Evolutionary conservation across 768 basidiomycete genomes (phyloP), one percentile per base, ranked within the genome.

Genomic region (Hysterangium stoloniferum): DNA sequence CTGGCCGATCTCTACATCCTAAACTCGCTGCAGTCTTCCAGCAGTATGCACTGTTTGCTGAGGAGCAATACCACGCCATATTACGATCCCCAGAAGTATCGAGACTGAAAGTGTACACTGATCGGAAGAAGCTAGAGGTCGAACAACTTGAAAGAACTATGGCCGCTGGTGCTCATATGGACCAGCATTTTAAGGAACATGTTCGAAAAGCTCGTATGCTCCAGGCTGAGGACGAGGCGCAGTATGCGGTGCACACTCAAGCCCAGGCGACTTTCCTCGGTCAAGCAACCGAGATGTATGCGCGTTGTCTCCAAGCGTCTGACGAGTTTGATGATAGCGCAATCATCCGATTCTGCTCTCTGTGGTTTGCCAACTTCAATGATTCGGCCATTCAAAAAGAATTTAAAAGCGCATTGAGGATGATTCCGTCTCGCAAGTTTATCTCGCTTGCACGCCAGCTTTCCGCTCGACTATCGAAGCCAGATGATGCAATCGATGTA

Each of bases 381-480:
- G 76, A 82, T 54, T 65, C 62, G 38, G 62, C 66, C 38, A 64
- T 78, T 20, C 75, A 75, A 67, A 50, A 61, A 44, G 55, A 66
- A 43, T 55, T 83, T 62, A 57, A 68, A 32, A 36, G 56, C 1
- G 75, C 80, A 1, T 62, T 92, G 7, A 64, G 66, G 41, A 70
- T 74, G 2, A 76, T 94, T 33, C 87, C 93, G 1, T 88, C 93
- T 0, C 75, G 79, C 53, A 98, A 98, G 64, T 86, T 97, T 60
- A 76, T 95, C 37, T 90, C 92, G 64, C 74, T 98, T 48, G 82
- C 90, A 8, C 91, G 94, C 66, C 96, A 99, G 66, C 78, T 99
- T 4, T 82, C 92, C 0, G 93, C 95, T n/a, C 79, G 94, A 6
- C 73, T 98, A 27, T 77, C 84, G 11, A 76, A 68, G 37, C 52